Base-by-base conservation (phyloP, 116 monocot genomes). In the Papilionanthe hybrid region DNA sequence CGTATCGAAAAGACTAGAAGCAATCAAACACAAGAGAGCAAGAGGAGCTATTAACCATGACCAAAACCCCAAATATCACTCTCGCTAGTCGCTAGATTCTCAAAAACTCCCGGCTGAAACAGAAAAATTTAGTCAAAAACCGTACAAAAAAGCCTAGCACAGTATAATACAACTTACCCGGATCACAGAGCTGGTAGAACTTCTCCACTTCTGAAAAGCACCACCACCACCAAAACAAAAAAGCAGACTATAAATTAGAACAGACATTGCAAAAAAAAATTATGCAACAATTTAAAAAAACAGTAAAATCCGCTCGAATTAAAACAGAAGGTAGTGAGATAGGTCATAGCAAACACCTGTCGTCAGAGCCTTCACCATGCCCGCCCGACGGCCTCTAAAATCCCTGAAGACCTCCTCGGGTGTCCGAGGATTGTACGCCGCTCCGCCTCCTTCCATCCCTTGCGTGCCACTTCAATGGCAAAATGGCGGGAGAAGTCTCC, bases 331-430 rank as follows among this genome's bases (percentile, higher is more conserved):
- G 45, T 45, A 12, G 12, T 11, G 66, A 9, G 25, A 8, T 66
- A 66, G 28, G 9, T 28, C 28, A 27, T 6, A 7, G 75, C 7
- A 8, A 18, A 18, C 55, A 87, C 87, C 87, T 72, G 85, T 85
- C 18, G 88, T 88, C 75, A 88, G 88, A 78, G 88, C 88, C 57
- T 88, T 88, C 56, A 88, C 80, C 82, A 88, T 85, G 66, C 88
- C 88, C 37, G 88, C 85, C 48, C 88, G 85, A n/a, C 88, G 77
- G 71, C 82, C 85, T 60, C 88, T 83, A 68, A 88, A 88, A 78
- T 88, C 88, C 80, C 88, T 72, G 47, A 88, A 88, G 18, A 87
- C 87, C 77, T 87, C 87, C 87, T 87, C 87, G 11, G 87, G 79
- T 65, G 84, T 87, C 43, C 88, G 82, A 67, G 88, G 78, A 77